Evolutionary conservation across 352 stramenopile genomes (phyloP), one percentile per base, ranked within the genome.

Genomic region (Phytophthora megakarya): DNA sequence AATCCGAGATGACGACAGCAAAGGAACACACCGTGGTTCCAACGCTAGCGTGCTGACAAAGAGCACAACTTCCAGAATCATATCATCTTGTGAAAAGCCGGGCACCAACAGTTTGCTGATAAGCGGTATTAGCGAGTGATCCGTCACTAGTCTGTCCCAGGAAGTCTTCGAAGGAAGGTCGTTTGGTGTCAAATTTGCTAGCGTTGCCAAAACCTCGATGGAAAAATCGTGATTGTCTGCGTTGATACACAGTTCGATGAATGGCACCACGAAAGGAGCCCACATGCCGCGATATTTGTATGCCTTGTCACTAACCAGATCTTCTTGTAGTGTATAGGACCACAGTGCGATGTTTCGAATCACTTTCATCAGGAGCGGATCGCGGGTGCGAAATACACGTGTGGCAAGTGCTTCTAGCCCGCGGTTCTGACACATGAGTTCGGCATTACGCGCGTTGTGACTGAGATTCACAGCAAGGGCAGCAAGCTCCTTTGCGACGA

Each of bases 401-500:
- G 91, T 80, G n/a, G 96, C 85, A 6, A 98, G 82, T 13, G 89
- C 86, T 53, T 97, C 87, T 6, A 98, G 71, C 0, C 92, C 92
- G 22, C 84, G 79, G 57, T 96, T 90, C 38, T 93, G 77, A 52
- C 79, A 89, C 86, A 98, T 98, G 51, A 97, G 74, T 67, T 98
- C 92, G 16, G 88, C 89, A 57, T 97, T 97, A 25, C 89, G 79
- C 8, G 76, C 72, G 53, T 98, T 96, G 43, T 97, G 85, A 26
- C 81, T 98, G 44, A 99, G 72, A 74, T 98, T 98, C 9, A 98
- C 88, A n/a, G 92, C 88, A 15, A 99, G 72, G 18, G 91, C 94
- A 18, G 92, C 95, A 35, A 99, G 85, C 67, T 98, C 95, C 55
- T 96, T 97, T 9, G 93, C 86, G 18, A 98, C 78, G 26, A 85